Evolutionary conservation across 2,329 filamentous ascomycete species (phyloP), one percentile per base, ranked within the genome.

Genomic region (Scytalidium sp.): DNA sequence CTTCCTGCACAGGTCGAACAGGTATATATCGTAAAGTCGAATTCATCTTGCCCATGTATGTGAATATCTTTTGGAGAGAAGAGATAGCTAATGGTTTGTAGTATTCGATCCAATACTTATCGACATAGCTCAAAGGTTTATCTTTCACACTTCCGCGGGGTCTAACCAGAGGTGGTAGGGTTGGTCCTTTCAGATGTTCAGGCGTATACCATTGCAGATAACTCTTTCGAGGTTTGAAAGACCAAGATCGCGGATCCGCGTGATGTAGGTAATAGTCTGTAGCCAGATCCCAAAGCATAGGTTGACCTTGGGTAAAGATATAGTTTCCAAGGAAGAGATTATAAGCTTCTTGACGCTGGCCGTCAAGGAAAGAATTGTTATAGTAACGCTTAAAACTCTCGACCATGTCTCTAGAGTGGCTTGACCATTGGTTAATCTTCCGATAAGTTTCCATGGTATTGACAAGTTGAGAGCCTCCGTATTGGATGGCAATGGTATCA

Each of bases 401-500:
- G 19, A 99, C 92, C 93, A 99, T 97, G 67, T 99, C 94, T 58
- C 94, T 82, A 2, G 93, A 97, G 67, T 96, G 91, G 60, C 90
- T 96, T 20, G 91, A 96, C 94, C 94, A 99, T 67, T 97, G 93
- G 59, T 97, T 97, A 67, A 97, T 96, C 70, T 97, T 97, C 50
- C 94, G 88, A 67, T 99, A 99, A 3, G 94, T 99, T 57, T 96
- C 92, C 92, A 99, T 97, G 0, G 94, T 99, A 66, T 99, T 99
- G 60, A 99, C 94, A 1, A 99, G 80, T 68, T 99, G 94, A 2
- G 92, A 97, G 9, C 94, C 94, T 50, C 94, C 94, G 60, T 99
- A 99, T 66, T 99, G 94, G 47, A 97, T 88, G 1, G 94, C 94
- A 62, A 99, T 97, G 3, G 92, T 97, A 67, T 99, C 94, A 50